Conservation (phyloP, 768 basidiomycete species). For the Phylloporus arenicola region DNA sequence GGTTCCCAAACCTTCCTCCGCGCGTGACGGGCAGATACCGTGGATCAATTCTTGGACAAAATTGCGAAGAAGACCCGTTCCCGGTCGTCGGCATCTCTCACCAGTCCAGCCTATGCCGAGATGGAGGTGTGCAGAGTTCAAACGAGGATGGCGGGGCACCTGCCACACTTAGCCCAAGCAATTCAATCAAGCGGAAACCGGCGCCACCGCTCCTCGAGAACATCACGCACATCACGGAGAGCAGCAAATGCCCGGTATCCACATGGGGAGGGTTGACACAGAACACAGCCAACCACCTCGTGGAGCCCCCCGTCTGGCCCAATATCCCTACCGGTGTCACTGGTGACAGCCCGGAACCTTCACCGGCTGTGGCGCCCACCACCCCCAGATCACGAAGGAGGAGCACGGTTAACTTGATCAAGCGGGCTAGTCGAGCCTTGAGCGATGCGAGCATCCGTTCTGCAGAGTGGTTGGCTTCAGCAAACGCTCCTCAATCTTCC, state of each 20-base stretch:
- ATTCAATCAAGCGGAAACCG: slow-evolving; percentile 29
- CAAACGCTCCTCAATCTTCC: slow-evolving; percentile 11
- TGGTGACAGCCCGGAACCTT: background rate
- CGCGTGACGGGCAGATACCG: slow-evolving; percentile 27
- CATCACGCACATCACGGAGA: slow-evolving; percentile 7
- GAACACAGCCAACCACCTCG: background rate
- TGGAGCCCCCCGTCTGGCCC: slow-evolving; percentile 4
- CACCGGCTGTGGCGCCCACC: background rate
- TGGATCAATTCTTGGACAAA: slow-evolving; percentile 21
- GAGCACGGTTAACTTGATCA: slow-evolving; percentile 13
- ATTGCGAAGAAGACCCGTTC: slow-evolving; percentile 19
- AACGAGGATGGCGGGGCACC: slow-evolving; percentile 11
- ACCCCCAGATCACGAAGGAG: slow-evolving; percentile 11
- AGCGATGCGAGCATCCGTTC: slow-evolving; percentile 29
- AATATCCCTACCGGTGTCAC: slow-evolving; percentile 6
- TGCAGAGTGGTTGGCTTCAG: slow-evolving; percentile 28
- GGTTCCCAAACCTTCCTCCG: slow-evolving; percentile 50
- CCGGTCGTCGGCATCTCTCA: slow-evolving; percentile 22
- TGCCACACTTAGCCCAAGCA: slow-evolving; percentile 11
- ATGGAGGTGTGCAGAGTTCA: background rate
- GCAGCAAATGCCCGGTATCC: slow-evolving; percentile 5
- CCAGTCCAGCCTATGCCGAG: slow-evolving; percentile 17
- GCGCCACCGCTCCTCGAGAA: slow-evolving; percentile 24
- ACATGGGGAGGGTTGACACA: slow-evolving; percentile 25
- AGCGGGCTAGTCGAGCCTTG: slow-evolving; percentile 18